Percentiles rank a stretch among this genome's conserved stretches.
These are phyloP conservation scores for Xenoacremonium recifei DNA, from an alignment of 2,329 filamentous ascomycete genomes.

Conservation along the genomic window DNA sequence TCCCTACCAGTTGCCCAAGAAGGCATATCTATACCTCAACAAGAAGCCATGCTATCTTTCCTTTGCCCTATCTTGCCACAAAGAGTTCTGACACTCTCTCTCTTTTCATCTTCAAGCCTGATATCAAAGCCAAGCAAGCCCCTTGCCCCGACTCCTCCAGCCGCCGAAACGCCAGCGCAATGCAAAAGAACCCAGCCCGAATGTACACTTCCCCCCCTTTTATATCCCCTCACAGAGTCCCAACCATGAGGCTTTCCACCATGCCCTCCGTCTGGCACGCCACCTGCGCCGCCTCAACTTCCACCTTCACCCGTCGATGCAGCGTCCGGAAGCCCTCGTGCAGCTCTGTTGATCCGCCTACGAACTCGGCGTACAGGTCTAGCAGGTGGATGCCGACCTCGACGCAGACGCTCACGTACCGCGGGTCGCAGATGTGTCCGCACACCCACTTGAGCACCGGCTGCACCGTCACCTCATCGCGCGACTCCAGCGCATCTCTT, in stretches of 20 bases:
- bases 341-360: conserved; percentile 71
- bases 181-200: conserved; percentile 7
- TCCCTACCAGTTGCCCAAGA: too few species aligned
- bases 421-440: conserved; percentile 77
- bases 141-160: too few species aligned
- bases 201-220: neutral
- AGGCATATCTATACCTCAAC: too few species aligned
- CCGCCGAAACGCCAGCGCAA: conserved; percentile 14
- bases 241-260: conserved; percentile 66
- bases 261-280: conserved; percentile 83
- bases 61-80: too few species aligned
- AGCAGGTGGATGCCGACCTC: conserved; percentile 81
- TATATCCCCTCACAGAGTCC: conserved; percentile 23
- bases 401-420: conserved; percentile 76
- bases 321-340: conserved; percentile 68
- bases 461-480: conserved; percentile 78
- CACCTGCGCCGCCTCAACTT: conserved; percentile 80
- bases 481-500: conserved; percentile 72
- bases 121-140: too few species aligned
- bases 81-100: too few species aligned
- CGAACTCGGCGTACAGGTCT: conserved; percentile 82
- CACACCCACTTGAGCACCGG: conserved; percentile 83
- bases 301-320: conserved; percentile 67
- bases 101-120: neutral
- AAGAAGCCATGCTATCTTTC: too few species aligned